Evolutionary conservation across 148 eudicot genomes (phyloP).

Genomic region (Rhododendron simsii): DNA sequence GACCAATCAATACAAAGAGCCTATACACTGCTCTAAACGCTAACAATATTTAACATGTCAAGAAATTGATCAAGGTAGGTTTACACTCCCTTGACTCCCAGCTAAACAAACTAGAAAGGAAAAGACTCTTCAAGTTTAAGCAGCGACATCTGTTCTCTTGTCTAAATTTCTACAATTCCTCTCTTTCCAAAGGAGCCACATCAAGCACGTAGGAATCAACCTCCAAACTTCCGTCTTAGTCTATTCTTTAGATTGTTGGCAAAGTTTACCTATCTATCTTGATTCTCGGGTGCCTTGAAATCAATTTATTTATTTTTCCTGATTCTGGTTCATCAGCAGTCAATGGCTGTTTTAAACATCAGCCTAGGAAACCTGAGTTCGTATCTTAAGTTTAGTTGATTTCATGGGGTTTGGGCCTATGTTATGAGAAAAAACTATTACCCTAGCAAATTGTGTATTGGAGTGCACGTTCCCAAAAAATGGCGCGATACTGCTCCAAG

Average conservation of each 20-base stretch:
- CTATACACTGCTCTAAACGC: too few species aligned
- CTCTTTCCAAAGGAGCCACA: not conserved
- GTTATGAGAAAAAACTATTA: not conserved
- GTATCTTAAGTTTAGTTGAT: conserved; percentile 4
- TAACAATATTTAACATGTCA: too few species aligned
- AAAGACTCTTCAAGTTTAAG: too few species aligned
- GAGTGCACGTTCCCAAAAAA: not conserved
- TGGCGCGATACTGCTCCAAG: not conserved
- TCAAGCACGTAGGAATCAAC: not conserved
- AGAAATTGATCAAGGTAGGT: too few species aligned
- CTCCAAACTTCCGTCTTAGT: not conserved
- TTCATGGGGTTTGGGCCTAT: not conserved
- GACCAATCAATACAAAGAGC: too few species aligned
- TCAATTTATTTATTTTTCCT: not conserved
- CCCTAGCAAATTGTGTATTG: not conserved
- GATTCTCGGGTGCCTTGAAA: not conserved
- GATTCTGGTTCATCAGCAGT: not conserved
- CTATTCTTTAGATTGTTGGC: not conserved
- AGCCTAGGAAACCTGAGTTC: not conserved
- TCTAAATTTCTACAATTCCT: too few species aligned
- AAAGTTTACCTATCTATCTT: not conserved
- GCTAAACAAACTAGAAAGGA: too few species aligned
- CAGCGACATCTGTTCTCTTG: too few species aligned
- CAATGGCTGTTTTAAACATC: not conserved
- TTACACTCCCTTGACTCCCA: too few species aligned